Evolutionary conservation across 2,329 filamentous ascomycete species (phyloP).

Genomic region (Beauveria pseudobassiana): DNA sequence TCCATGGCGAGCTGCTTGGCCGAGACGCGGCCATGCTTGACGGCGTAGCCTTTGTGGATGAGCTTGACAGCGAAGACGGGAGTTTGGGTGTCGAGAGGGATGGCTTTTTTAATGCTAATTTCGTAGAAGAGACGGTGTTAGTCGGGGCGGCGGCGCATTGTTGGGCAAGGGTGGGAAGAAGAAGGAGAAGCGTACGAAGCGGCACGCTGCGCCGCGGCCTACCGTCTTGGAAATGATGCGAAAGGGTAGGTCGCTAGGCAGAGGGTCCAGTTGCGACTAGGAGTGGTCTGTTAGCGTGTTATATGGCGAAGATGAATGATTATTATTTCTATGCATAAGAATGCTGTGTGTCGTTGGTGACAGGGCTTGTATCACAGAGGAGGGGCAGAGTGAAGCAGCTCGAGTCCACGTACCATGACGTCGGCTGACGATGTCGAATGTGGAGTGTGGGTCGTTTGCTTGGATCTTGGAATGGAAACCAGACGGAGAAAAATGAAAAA

Average conservation of each 20-base stretch:
- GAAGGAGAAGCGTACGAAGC: constrained; percentile 61
- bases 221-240: constrained; percentile 94
- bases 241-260: constrained; percentile 82
- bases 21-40: constrained; percentile 79
- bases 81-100: constrained; percentile 57
- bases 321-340: neutral
- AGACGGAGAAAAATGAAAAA: neutral
- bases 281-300: constrained; percentile 44
- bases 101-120: constrained; percentile 82
- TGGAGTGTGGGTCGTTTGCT: too few relatives aligned
- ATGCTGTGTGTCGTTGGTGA: neutral
- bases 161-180: too few relatives aligned
- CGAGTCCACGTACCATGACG: constrained; percentile 36
- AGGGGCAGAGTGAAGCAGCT: neutral
- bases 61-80: constrained; percentile 97
- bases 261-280: constrained; percentile 79
- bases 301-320: neutral
- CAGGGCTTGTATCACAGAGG: neutral
- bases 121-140: constrained; percentile 7
- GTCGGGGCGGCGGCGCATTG: too few relatives aligned
- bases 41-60: constrained; percentile 94
- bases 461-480: too few relatives aligned
- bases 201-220: constrained; percentile 82
- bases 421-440: constrained; percentile 2
- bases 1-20: constrained; percentile 88